phyloP scores from a whole-genome alignment of 352 stramenopile species.

The Pythium dissotocum region DNA sequence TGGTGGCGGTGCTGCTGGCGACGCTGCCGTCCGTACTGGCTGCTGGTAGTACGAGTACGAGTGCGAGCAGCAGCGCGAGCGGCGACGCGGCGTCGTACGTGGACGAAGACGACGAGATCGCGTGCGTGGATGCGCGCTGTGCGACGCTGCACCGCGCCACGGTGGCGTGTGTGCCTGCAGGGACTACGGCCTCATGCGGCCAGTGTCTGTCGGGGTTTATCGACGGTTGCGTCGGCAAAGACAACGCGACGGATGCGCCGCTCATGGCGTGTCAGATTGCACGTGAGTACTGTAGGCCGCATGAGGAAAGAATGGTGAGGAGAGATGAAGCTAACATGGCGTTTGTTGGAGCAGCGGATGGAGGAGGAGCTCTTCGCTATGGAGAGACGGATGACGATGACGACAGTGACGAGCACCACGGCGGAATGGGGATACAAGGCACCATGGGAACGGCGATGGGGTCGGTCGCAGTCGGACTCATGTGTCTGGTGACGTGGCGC shows the following conservation, averaged over 20 bases:
- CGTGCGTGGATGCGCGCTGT: constrained; percentile 8
- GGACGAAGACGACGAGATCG: not conserved
- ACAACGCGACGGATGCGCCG: not conserved
- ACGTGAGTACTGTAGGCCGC: not conserved
- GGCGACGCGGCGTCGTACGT: not conserved
- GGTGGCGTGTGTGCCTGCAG: not conserved
- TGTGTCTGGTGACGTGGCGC: constrained; percentile 24
- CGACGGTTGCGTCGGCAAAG: constrained; percentile 4
- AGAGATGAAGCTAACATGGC: not conserved
- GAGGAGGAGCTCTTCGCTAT: not conserved
- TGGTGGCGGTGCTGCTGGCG: not conserved
- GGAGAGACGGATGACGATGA: not conserved
- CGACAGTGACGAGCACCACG: not conserved
- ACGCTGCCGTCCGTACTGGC: not conserved
- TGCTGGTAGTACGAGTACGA: not conserved
- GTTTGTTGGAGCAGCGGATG: not conserved
- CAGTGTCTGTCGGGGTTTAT: constrained; percentile 19
- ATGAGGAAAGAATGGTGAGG: not conserved
- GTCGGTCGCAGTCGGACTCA: constrained; percentile 18
- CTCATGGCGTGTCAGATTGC: not conserved
- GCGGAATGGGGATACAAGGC: constrained; percentile 15
- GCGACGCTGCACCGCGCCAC: constrained; percentile 8
- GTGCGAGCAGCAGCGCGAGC: not conserved
- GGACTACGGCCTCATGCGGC: constrained; percentile 13
- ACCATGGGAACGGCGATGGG: constrained; percentile 13